These are phyloP conservation scores for Proliferodiscus dingleyae DNA, from an alignment of 2,329 filamentous ascomycete species.

Conservation along the genomic window DNA sequence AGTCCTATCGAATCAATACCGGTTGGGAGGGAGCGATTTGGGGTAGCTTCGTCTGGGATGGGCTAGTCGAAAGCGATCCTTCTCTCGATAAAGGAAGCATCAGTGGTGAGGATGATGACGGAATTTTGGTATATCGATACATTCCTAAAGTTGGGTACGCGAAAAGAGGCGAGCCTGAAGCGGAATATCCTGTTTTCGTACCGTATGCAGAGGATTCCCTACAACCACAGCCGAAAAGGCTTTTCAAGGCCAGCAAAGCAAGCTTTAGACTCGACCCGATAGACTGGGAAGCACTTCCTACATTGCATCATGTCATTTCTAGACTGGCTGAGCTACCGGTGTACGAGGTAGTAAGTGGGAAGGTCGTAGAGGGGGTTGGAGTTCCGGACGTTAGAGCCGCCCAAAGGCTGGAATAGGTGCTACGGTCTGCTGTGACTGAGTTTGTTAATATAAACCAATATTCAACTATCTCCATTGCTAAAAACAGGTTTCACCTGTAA, in stretches of 20 bases:
- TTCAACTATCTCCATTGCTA: too few species aligned
- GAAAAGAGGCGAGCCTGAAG: slow-evolving; percentile 46
- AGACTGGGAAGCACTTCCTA: slow-evolving; percentile 53
- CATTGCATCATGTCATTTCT: slow-evolving; percentile 52
- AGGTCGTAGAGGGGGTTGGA: slow-evolving; percentile 49
- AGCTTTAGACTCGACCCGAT: slow-evolving; percentile 43
- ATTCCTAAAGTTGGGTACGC: slow-evolving; percentile 46
- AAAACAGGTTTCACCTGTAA: not conserved
- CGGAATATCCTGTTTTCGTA: slow-evolving; percentile 42
- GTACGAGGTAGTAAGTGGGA: slow-evolving; percentile 50
- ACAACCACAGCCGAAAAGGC: slow-evolving; percentile 31
- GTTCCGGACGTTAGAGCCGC: slow-evolving; percentile 43
- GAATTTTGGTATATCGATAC: slow-evolving; percentile 52
- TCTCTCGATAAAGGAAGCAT: slow-evolving; percentile 29
- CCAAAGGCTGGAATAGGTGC: slow-evolving; percentile 29
- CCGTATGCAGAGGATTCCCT: slow-evolving; percentile 24
- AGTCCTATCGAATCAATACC: slow-evolving; percentile 42
- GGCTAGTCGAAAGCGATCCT: slow-evolving; percentile 27
- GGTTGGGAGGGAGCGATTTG: slow-evolving; percentile 41
- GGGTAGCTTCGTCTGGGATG: slow-evolving; percentile 35
- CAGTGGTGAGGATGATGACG: slow-evolving; percentile 30
- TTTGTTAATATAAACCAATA: too few species aligned
- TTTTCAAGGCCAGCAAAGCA: slow-evolving; percentile 37
- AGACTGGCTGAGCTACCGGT: slow-evolving; percentile 51
- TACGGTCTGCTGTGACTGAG: too few species aligned